Conservation (phyloP, 116 monocot species). For the Cymodocea nodosa region DNA sequence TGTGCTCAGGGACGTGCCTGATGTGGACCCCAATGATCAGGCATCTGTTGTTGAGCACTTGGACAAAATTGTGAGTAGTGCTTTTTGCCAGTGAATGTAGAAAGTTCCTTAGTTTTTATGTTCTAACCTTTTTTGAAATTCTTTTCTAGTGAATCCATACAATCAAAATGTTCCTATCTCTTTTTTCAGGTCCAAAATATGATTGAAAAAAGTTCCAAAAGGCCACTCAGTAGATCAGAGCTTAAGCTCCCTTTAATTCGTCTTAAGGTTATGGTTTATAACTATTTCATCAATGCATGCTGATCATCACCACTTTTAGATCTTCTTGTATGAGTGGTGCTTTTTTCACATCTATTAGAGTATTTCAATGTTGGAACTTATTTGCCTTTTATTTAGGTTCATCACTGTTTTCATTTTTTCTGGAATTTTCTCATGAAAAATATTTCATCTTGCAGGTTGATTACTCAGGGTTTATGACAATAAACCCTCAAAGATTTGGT, state of each 20-base stretch:
- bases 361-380: too few species aligned
- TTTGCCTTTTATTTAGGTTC: background rate
- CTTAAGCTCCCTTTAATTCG: conserved; percentile 92
- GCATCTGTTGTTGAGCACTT: conserved; percentile 87
- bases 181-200: conserved; percentile 59
- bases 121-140: background rate
- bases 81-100: background rate
- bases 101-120: background rate
- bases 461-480: conserved; percentile 98
- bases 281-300: background rate
- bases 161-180: background rate
- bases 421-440: background rate
- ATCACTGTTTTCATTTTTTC: background rate
- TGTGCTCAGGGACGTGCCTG: conserved; percentile 82
- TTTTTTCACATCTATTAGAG: too few species aligned
- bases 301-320: too few species aligned
- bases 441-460: conserved; percentile 60
- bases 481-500: conserved; percentile 98
- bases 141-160: background rate
- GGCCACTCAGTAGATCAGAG: conserved; percentile 38
- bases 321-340: too few species aligned
- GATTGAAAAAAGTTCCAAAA: conserved; percentile 68
- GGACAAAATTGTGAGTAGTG: conserved; percentile 74
- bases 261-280: conserved; percentile 48
- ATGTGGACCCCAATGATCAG: conserved; percentile 95